Evolutionary conservation across 257 asterid species (phyloP), one percentile per base, ranked within the genome.

Genomic region (Nicotiana obtusifolia): DNA sequence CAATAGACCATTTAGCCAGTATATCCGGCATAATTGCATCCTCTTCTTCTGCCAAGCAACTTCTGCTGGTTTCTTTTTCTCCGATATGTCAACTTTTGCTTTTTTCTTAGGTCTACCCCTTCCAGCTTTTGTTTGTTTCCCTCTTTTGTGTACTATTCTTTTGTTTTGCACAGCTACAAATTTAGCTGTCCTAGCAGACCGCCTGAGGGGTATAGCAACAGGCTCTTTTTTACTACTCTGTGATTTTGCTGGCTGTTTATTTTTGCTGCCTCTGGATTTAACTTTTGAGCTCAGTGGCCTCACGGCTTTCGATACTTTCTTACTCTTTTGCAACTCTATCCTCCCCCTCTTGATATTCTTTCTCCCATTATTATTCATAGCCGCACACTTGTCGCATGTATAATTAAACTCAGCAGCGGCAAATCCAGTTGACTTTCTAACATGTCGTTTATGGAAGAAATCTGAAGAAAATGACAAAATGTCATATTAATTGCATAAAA

Each of bases 1-100:
- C 59, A 78, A 89, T 20, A 95, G 86, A 82, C 99, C 99, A 61
- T 95, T 93, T 81, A 89, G 85, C 99, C 99, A 95, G 88, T 92
- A 95, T 82, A 92, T 87, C 86, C 87, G 89, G 56, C 64, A 77
- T 30, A 83, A 73, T 69, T 89, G 85, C 24, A 91, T 88, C 85
- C 97, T 92, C 88, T 84, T 90, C 89, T 88, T 93, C 88, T 83
- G 89, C 91, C 84, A 86, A 76, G 85, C 81, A 85, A 14, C 41
- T 81, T 64, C 80, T 22, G 86, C 84, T 33, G 86, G 86, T 88
- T 85, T 89, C 90, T 47, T 73, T 49, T 75, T 24, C 79, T 75
- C 79, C 16, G 79, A 14, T 15, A 15, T 49, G 79, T 75, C 82
- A 87, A 16, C 33, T 81, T 64, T 79, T 31, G 85, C 83, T 30